phyloP scores from a whole-genome alignment of 768 basidiomycete species.

The Pulveroboletus ravenelii region DNA sequence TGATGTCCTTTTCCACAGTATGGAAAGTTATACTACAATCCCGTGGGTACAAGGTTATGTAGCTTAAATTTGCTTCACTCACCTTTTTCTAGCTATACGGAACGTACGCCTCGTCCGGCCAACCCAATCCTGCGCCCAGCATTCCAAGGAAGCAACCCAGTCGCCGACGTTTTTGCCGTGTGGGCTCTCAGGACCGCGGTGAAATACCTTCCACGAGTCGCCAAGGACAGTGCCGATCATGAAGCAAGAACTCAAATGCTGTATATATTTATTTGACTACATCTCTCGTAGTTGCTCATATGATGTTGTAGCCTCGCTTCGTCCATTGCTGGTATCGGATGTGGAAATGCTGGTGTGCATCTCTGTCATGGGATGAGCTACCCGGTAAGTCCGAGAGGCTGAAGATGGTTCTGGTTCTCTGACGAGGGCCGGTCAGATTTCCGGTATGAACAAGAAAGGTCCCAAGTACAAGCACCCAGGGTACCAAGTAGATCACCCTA shows the following conservation, averaged over 20 bases:
- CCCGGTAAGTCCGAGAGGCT: conserved; percentile 48
- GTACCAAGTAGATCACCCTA: conserved; percentile 78
- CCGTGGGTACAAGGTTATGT: conserved; percentile 48
- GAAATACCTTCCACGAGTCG: conserved; percentile 81
- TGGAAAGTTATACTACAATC: conserved; percentile 93
- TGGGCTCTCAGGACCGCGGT: conserved; percentile 92
- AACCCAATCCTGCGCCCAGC: conserved; percentile 91
- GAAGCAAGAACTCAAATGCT: conserved; percentile 92
- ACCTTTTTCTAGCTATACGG: conserved; percentile 60
- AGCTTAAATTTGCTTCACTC: conserved; percentile 1
- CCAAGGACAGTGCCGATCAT: conserved; percentile 68
- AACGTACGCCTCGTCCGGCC: conserved; percentile 81
- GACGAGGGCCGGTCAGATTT: conserved; percentile 51
- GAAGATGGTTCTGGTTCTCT: neutral
- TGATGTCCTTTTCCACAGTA: conserved; percentile 92
- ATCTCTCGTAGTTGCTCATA: neutral
- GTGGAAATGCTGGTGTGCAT: conserved; percentile 91
- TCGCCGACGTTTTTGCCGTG: conserved; percentile 92
- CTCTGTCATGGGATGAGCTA: conserved; percentile 88
- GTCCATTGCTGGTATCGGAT: conserved; percentile 93
- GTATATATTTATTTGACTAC: conserved; percentile 37
- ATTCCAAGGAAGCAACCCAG: conserved; percentile 90
- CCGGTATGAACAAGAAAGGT: conserved; percentile 90
- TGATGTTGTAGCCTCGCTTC: conserved; percentile 62
- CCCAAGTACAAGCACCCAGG: conserved; percentile 90